These are phyloP conservation scores for Cordyceps farinosa DNA, from an alignment of 2,329 filamentous ascomycete genomes.

Conservation along the genomic window DNA sequence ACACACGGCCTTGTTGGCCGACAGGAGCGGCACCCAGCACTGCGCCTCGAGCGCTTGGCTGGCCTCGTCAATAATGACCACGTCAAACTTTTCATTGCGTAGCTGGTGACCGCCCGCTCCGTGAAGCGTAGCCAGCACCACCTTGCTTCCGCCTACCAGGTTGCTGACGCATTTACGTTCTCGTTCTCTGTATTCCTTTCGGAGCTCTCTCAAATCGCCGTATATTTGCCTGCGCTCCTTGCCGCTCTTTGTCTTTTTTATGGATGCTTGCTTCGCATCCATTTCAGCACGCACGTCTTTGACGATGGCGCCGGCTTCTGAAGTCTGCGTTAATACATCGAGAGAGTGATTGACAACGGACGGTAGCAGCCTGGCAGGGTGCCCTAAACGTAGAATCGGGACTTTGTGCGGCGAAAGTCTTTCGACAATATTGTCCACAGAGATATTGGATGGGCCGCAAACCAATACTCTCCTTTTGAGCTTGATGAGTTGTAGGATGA, in stretches of 20 bases:
- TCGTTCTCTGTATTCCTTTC: conserved; percentile 83
- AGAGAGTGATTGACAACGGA: conserved; percentile 86
- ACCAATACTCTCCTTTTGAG: conserved; percentile 74
- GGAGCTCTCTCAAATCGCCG: conserved; percentile 74
- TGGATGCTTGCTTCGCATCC: conserved; percentile 83
- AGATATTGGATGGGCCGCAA: conserved; percentile 96
- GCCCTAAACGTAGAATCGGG: conserved; percentile 83
- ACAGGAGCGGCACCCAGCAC: conserved; percentile 88
- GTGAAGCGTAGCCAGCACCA: conserved; percentile 89
- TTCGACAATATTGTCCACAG: conserved; percentile 97
- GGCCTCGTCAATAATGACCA: conserved; percentile 93
- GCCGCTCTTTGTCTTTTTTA: conserved; percentile 80
- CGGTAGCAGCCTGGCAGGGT: conserved; percentile 85
- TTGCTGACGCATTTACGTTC: conserved; percentile 77
- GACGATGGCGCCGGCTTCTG: conserved; percentile 84
- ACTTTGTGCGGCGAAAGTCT: conserved; percentile 80
- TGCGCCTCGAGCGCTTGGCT: conserved; percentile 94
- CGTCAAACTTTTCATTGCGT: conserved; percentile 77
- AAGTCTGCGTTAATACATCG: conserved; percentile 85
- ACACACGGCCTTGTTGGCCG: conserved; percentile 78
- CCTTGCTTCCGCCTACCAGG: conserved; percentile 72
- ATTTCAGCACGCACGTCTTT: conserved; percentile 89
- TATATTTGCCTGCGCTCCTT: conserved; percentile 80
- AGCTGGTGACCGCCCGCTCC: conserved; percentile 85
- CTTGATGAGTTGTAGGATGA: conserved; percentile 85